Percentiles rank a stretch among this genome's conserved stretches.
Conservation (phyloP, 495 filamentous ascomycete species). For the Penicillium simplicissimum region DNA sequence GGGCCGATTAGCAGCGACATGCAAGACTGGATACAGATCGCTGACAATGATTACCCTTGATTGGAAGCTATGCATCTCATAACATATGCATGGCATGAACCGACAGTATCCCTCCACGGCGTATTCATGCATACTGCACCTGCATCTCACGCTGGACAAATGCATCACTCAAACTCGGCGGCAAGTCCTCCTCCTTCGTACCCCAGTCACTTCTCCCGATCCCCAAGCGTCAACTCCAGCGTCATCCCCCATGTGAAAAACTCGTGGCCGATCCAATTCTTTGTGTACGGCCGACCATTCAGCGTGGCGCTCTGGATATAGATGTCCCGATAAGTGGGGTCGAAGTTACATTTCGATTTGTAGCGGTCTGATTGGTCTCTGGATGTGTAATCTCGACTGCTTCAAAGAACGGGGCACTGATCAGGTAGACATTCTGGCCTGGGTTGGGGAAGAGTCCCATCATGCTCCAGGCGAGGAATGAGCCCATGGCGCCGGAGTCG, state of each 20-base stretch:
- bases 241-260: constrained; percentile 73
- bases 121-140: constrained; percentile 1
- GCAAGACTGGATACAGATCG: neutral
- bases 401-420: constrained; percentile 67
- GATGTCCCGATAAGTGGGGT: constrained; percentile 55
- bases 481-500: constrained; percentile 63
- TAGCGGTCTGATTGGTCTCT: constrained; percentile 61
- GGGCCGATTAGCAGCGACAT: neutral
- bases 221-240: constrained; percentile 65
- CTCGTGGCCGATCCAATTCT: constrained; percentile 72
- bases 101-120: neutral
- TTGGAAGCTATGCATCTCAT: constrained; percentile 5
- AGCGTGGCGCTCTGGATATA: constrained; percentile 74
- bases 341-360: constrained; percentile 61
- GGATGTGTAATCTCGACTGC: constrained; percentile 60
- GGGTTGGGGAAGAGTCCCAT: constrained; percentile 61
- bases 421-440: constrained; percentile 70
- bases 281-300: constrained; percentile 62
- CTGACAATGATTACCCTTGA: neutral
- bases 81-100: neutral
- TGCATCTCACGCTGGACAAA: constrained; percentile 12
- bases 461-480: constrained; percentile 60
- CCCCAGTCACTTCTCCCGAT: constrained; percentile 70
- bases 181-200: constrained; percentile 61
- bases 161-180: constrained; percentile 46